Evolutionary conservation across 345 rosid genomes (phyloP).

Genomic region (Ailanthus altissimus): DNA sequence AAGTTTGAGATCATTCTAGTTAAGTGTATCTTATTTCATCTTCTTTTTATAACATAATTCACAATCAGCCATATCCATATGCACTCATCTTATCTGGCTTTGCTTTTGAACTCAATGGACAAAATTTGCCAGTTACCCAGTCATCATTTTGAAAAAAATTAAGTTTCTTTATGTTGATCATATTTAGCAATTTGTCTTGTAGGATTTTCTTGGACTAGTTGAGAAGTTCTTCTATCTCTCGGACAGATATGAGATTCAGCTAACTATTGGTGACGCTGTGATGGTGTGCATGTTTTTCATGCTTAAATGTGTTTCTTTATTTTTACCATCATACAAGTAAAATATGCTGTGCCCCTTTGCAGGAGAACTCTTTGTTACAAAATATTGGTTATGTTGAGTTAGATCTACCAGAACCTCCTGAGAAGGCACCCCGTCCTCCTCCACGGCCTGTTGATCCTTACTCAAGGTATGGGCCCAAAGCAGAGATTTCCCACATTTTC

Average conservation of each 20-base stretch:
- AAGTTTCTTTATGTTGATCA: slow-evolving; percentile 8
- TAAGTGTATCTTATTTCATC: slow-evolving; percentile 36
- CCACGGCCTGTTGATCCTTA: slow-evolving; percentile 58
- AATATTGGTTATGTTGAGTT: slow-evolving; percentile 74
- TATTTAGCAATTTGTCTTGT: slow-evolving; percentile 21
- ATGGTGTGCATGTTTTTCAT: slow-evolving; percentile 60
- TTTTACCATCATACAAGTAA: slow-evolving; percentile 9
- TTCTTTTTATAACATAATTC: not conserved
- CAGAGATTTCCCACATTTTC: slow-evolving; percentile 86
- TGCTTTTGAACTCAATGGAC: not conserved
- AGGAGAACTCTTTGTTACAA: slow-evolving; percentile 82
- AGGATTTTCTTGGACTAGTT: slow-evolving; percentile 95
- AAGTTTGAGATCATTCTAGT: slow-evolving; percentile 81
- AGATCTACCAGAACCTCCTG: slow-evolving; percentile 92
- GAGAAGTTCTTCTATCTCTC: slow-evolving; percentile 95
- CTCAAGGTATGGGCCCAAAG: slow-evolving; percentile 79
- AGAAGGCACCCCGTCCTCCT: slow-evolving; percentile 84
- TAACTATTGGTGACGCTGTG: slow-evolving; percentile 84
- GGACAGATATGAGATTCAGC: slow-evolving; percentile 83
- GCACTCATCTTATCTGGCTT: not conserved
- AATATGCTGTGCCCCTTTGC: slow-evolving; percentile 26
- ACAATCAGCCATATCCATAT: not conserved
- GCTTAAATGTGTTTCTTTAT: not conserved
- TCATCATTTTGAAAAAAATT: not conserved
- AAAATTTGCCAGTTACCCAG: not conserved